Base-by-base conservation (phyloP, 2,329 filamentous ascomycete genomes). In the Aspergillus tubingensis region DNA sequence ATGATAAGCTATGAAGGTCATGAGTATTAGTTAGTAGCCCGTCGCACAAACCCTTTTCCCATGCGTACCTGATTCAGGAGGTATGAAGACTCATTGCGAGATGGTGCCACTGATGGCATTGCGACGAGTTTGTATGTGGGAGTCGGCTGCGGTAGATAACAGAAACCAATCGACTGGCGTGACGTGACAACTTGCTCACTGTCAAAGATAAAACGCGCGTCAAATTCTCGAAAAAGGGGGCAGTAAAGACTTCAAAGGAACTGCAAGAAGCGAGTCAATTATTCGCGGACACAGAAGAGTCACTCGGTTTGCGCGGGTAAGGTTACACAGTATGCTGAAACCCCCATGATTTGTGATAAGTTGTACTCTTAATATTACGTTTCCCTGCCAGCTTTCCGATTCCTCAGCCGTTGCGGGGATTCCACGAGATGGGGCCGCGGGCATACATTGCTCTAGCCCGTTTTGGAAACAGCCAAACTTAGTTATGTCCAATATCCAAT, bases 1-100 rank as follows among this genome's bases (percentile, higher is more conserved):
- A 96, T 87, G 63, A 97, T 93, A 67, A 98, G 96, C 92, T 99
- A 73, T 47, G 43, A 39, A 36, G 11, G 13, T 11, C 32, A 17
- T 15, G 15, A 50, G 67, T 57, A 70, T 64, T 64, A 56, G 43
- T 38, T 6, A 48, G 23, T 51, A 8, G 21, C 25, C 25, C 23
- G 1, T 44, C 19, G 8, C 44, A 19, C 3, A 13, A 11, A 59
- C 23, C 23, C 19, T 47, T 27, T 48, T 19, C 3, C 58, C 69
- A 65, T 58, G 58, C 71, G 66, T 59, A 77, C 76, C 69, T 78
- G 76, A 53, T 78, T 78, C 27, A 79, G 66, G 21, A 78, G 69
- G 63, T 73, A 72, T 17, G 71, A 71, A 19, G 74, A 72, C 61
- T 78, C 76, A 66, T 70, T 76, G 39, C 73, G 72, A 50, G 70